phyloP scores from a whole-genome alignment of 2,329 filamentous ascomycete genomes.

The Eutypella sp. region DNA sequence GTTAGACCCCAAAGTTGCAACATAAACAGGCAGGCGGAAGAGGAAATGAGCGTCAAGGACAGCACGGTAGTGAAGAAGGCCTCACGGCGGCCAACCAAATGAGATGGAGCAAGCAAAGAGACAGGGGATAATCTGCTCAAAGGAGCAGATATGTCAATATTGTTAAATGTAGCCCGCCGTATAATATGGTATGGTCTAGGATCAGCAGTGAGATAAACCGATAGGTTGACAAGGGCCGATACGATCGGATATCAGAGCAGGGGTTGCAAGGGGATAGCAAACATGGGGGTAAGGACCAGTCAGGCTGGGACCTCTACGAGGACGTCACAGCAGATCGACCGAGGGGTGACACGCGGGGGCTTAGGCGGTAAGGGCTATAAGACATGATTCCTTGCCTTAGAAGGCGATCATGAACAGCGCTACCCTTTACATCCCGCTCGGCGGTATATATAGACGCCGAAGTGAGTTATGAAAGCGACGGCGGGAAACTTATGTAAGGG shows the following conservation, averaged over 20 bases:
- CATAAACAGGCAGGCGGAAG: too few relatives aligned
- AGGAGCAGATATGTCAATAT: conserved; percentile 4
- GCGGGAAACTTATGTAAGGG: neutral
- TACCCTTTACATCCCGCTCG: neutral
- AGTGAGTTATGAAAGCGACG: neutral
- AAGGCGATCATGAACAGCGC: neutral
- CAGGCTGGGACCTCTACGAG: neutral
- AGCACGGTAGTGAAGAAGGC: too few relatives aligned
- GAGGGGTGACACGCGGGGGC: neutral
- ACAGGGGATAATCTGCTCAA: neutral
- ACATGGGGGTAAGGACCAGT: too few relatives aligned
- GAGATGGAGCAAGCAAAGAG: neutral
- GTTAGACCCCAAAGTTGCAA: too few relatives aligned
- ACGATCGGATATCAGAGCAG: conserved; percentile 17
- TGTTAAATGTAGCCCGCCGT: conserved; percentile 2
- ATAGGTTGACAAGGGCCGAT: conserved; percentile 22
- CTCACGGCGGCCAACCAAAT: neutral
- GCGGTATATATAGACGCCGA: neutral
- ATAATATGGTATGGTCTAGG: conserved; percentile 2
- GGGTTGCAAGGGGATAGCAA: neutral
- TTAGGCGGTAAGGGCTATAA: neutral
- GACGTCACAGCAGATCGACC: neutral
- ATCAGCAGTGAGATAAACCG: conserved; percentile 24
- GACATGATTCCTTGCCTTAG: neutral
- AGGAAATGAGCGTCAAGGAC: neutral